A percentile compares a stretch with the other conserved stretches of the same genome.
Evolutionary conservation across 176 grass and related monocot species (phyloP).

Genomic region (Hyparrhenia diplandra): DNA sequence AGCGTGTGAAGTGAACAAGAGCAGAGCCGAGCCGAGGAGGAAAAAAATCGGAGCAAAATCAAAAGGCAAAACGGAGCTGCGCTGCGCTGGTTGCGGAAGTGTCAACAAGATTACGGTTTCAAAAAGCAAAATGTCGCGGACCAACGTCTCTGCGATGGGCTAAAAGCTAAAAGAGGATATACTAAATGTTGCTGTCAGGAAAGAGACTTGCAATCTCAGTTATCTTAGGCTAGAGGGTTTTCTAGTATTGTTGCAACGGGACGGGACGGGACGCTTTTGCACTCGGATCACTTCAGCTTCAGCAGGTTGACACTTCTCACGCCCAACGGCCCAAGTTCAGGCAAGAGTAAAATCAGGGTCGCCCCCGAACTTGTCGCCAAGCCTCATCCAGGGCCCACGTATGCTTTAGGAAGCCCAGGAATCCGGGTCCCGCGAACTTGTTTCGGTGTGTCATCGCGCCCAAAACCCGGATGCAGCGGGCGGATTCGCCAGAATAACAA

Average conservation of each 20-base stretch:
- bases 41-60: constrained; percentile 10
- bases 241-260: too few relatives aligned
- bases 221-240: neutral
- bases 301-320: neutral
- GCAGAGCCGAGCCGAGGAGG: neutral
- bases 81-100: neutral
- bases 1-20: neutral
- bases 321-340: neutral
- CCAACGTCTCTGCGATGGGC: neutral
- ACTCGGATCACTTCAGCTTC: neutral
- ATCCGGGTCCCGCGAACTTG: too few relatives aligned
- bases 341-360: too few relatives aligned
- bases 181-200: neutral
- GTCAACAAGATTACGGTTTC: neutral
- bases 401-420: too few relatives aligned
- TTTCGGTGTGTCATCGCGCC: too few relatives aligned
- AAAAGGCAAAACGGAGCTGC: too few relatives aligned
- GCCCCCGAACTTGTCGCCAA: too few relatives aligned
- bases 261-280: neutral
- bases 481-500: too few relatives aligned
- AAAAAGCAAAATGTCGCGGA: neutral
- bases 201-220: neutral
- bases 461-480: too few relatives aligned
- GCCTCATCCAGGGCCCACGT: too few relatives aligned
- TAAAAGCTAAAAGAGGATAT: neutral